A percentile compares a stretch with the other conserved stretches of the same genome.
Evolutionary conservation across 2,329 filamentous ascomycete species (phyloP).

Genomic region (Coniochaeta prunicola): DNA sequence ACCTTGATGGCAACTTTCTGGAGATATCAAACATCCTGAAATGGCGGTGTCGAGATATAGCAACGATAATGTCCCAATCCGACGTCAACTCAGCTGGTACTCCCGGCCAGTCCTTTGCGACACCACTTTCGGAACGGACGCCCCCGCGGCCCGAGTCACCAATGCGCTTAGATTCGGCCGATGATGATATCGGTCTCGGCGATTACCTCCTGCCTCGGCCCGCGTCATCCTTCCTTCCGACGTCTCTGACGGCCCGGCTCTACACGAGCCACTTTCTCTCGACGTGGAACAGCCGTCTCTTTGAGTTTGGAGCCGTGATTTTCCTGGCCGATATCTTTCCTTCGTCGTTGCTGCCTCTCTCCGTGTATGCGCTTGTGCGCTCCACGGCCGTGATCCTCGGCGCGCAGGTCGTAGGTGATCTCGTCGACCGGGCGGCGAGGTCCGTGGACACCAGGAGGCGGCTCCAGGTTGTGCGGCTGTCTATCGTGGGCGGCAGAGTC

Average conservation of each 20-base stretch:
- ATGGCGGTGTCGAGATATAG: too few relatives aligned
- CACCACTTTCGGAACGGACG: background rate
- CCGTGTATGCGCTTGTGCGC: constrained; percentile 60
- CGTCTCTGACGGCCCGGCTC: constrained; percentile 23
- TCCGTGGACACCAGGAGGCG: constrained; percentile 28
- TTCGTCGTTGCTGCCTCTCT: constrained; percentile 56
- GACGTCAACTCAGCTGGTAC: background rate
- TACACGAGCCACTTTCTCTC: constrained; percentile 56
- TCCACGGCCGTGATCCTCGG: constrained; percentile 50
- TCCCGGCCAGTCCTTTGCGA: background rate
- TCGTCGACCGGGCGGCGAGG: constrained; percentile 41
- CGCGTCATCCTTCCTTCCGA: background rate
- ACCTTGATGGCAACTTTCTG: too few relatives aligned
- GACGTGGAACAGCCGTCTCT: constrained; percentile 57
- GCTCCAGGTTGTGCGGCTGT: constrained; percentile 40
- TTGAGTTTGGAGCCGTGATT: constrained; percentile 56
- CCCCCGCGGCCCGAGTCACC: background rate
- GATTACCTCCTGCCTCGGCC: background rate
- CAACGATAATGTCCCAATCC: background rate
- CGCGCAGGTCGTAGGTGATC: constrained; percentile 48
- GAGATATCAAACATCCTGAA: too few relatives aligned
- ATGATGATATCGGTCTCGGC: background rate
- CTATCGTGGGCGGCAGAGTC: constrained; percentile 36
- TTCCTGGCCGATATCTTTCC: constrained; percentile 50
- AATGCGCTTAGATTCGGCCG: background rate